These are phyloP conservation scores for Naganishia sp. DNA, from an alignment of 1,284 basidiomycete species.

Conservation along the genomic window DNA sequence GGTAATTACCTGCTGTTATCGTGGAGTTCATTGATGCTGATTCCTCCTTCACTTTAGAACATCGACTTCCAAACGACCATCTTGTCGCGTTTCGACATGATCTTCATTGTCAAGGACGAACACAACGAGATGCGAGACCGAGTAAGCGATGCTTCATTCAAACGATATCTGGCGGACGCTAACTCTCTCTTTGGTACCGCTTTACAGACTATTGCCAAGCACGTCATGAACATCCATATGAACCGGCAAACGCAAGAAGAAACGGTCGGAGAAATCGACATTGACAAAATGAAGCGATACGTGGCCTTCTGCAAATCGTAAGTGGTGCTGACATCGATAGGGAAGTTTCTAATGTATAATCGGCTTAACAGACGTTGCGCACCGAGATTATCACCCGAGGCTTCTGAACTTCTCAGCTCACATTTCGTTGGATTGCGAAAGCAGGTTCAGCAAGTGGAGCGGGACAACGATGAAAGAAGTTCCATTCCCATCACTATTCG, in stretches of 20 bases:
- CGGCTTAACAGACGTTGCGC: conserved; percentile 76
- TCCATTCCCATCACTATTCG: conserved; percentile 98
- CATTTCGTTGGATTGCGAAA: conserved; percentile 95
- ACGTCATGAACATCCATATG: conserved; percentile 99
- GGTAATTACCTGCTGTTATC: conserved; percentile 54
- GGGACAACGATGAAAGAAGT: conserved; percentile 94
- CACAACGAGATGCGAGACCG: conserved; percentile 93
- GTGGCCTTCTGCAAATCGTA: conserved; percentile 94
- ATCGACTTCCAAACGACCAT: conserved; percentile 99
- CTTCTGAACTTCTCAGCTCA: conserved; percentile 93
- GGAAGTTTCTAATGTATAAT: conserved; percentile 3
- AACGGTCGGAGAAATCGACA: conserved; percentile 85
- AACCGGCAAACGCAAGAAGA: conserved; percentile 74
- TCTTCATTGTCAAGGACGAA: conserved; percentile 98
- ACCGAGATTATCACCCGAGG: conserved; percentile 86
- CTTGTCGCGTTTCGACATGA: conserved; percentile 98
- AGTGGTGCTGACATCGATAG: conserved; percentile 38
- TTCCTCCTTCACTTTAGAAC: conserved; percentile 62
- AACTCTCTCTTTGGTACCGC: not conserved
- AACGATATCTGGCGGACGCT: not conserved
- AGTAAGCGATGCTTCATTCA: conserved; percentile 55
- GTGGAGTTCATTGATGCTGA: not conserved
- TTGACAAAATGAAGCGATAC: conserved; percentile 98
- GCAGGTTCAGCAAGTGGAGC: conserved; percentile 93
- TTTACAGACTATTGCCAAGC: conserved; percentile 83